phyloP scores from a whole-genome alignment of 108 stramenopile genomes.

The Discostella pseudostelligera region DNA sequence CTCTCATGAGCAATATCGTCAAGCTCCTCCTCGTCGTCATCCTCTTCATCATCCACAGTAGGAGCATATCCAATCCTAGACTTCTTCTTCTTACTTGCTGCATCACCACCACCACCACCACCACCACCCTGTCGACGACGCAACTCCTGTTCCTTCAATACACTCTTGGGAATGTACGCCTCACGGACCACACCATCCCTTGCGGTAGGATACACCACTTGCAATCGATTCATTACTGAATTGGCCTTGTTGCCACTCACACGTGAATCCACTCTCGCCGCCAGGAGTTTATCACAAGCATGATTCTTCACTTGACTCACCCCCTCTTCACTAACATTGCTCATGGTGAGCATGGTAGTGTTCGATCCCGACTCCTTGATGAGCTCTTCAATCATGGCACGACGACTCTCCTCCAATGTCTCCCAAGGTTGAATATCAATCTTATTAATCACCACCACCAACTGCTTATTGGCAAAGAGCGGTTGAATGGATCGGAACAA shows the following conservation, averaged over 20 bases:
- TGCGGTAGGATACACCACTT: constrained; percentile 91
- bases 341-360: constrained; percentile 91
- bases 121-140: constrained; percentile 42
- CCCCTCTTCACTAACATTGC: constrained; percentile 92
- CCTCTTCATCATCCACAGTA: constrained; percentile 52
- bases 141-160: constrained; percentile 67
- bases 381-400: constrained; percentile 70
- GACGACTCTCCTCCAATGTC: constrained; percentile 67
- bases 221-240: constrained; percentile 94
- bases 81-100: constrained; percentile 47
- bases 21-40: constrained; percentile 40
- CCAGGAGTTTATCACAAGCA: constrained; percentile 96
- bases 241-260: constrained; percentile 91
- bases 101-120: constrained; percentile 24
- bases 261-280: constrained; percentile 88
- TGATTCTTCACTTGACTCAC: constrained; percentile 87
- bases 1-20: constrained; percentile 48
- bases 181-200: constrained; percentile 87
- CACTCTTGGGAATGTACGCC: constrained; percentile 89
- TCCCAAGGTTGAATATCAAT: constrained; percentile 94
- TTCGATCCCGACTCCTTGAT: constrained; percentile 63
- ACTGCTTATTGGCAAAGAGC: constrained; percentile 97
- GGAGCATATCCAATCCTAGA: constrained; percentile 73
- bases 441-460: constrained; percentile 97
- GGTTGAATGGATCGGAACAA: constrained; percentile 94